Base-by-base conservation (phyloP, 352 stramenopile species). In the Elongisporangium senticosum region DNA sequence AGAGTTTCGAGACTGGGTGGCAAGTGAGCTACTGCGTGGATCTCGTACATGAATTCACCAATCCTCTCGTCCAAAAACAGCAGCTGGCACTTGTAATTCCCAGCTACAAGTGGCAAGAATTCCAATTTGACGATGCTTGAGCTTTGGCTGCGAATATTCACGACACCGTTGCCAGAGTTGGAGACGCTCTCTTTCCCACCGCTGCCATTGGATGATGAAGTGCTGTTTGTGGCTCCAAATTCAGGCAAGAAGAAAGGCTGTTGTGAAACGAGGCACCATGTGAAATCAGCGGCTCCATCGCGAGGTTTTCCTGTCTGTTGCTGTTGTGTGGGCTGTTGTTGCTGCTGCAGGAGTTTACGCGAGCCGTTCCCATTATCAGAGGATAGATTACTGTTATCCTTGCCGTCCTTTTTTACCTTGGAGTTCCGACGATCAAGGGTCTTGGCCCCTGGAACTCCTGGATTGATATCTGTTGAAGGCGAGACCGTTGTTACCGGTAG, bases 21-120 rank as follows among this genome's bases (percentile, higher is more conserved):
- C 4, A 98, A 69, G 23, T 82, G 83, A 5, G 92, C 89, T 1
- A 83, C 76, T 0, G 74, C 92, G 20, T 90, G 72, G 3, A 98
- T 68, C 59, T 98, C 90, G 58, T 97, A 97, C 53, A 96, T 75
- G 56, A 98, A 98, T 59, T 98, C 92, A n/a, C 94, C 95, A 3
- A 96, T 76, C 17, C 89, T 88, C 39, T 97, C 84, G 52, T 98
- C 90, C 19, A 97, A 43, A 19, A 98, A 93, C 0, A 97, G 67
- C 6, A 98, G 50, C 55, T 96, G 86, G 53, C 87, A 97, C 21
- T 79, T 83, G 75, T 97, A 98, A 26, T 75, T 79, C 0, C 95
- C 95, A 10, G 90, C 86, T 5, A 85, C 40, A 7, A 98, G 80
- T 0, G 93, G 83, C 2, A 98, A 59, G 21, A 98, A 92, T 55